Evolutionary conservation across 345 rosid species (phyloP).

Genomic region (Conringia planisiliqua): DNA sequence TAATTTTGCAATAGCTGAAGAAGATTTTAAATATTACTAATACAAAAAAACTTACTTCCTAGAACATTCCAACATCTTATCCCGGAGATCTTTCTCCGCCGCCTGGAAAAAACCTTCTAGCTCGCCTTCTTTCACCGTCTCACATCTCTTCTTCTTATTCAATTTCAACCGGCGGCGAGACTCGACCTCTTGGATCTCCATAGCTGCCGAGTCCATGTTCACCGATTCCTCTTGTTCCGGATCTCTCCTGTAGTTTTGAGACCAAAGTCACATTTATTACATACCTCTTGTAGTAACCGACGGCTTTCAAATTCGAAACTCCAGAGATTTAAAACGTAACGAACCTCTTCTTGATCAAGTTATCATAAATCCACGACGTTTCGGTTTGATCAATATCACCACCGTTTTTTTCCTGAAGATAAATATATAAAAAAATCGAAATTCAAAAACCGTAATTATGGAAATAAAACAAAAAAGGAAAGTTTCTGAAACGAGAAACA

Average conservation of each 20-base stretch:
- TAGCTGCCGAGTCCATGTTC: no score
- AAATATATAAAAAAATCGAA: neutral
- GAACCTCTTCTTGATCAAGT: slow-evolving; percentile 1
- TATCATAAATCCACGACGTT: slow-evolving; percentile 27
- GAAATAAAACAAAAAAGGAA: neutral
- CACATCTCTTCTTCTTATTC: neutral
- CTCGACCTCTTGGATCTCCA: neutral
- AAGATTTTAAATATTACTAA: no score
- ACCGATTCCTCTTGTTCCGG: neutral
- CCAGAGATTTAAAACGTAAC: neutral
- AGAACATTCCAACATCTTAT: slow-evolving; percentile 12
- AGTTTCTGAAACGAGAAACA: neutral
- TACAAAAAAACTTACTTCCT: slow-evolving; percentile 1
- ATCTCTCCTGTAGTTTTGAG: neutral
- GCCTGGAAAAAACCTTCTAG: slow-evolving; percentile 15
- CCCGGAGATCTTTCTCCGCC: slow-evolving; percentile 24
- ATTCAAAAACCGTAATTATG: neutral
- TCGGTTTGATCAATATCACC: slow-evolving; percentile 1
- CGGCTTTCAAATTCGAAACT: neutral
- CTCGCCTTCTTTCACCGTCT: slow-evolving; percentile 21
- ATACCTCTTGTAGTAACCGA: neutral
- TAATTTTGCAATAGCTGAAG: no score
- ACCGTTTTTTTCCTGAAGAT: slow-evolving; percentile 7
- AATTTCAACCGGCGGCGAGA: slow-evolving; percentile 9
- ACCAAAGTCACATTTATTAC: neutral